Base-by-base conservation (phyloP, 2,329 filamentous ascomycete genomes). In the Scedosporium dehoogii region DNA sequence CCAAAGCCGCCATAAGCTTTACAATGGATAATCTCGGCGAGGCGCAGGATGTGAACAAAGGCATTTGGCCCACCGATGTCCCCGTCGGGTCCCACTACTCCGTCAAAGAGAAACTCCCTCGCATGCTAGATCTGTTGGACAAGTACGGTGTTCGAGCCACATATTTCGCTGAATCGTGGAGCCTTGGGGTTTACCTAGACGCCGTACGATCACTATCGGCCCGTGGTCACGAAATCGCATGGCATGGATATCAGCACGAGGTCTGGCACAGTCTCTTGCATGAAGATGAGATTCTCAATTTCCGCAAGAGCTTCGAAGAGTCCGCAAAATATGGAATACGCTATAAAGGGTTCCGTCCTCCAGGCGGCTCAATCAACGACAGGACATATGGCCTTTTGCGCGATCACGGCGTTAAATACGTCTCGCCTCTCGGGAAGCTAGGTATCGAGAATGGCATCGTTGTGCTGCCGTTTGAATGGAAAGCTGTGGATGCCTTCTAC, bases 11-110 rank as follows among this genome's bases (percentile, higher is more conserved):
- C 64, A 63, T 71, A 62, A 66, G 68, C 64, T 67, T 72, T 64
- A 72, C 70, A 1, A 69, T 72, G 68, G 70, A 72, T 66, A 72
- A 72, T 64, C 66, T 72, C 3, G 70, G 70, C 62, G 70, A 72
- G 66, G 70, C 70, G 7, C 69, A 71, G 25, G 70, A 70, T 44
- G 67, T 72, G 18, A 65, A 67, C 63, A 65, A 64, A 9, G 62
- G 63, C 57, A 23, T 61, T 16, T 72, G 70, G 69, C 63, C 67
- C 0, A 44, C 55, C 23, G 33, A 55, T 51, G 46, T 18, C 21
- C 69, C 70, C 4, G 62, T 67, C 58, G 70, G 70, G 44, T 65
- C 65, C 7, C 68, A 71, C 65, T 67, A 65, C 5, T 62, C 70
- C 2, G 66, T 71, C n/a, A 67, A 63, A 2, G 56, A 62, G 57